These are phyloP conservation scores for Gynostemma pentaphyllum DNA, from an alignment of 306 rosid species.

Conservation along the genomic window DNA sequence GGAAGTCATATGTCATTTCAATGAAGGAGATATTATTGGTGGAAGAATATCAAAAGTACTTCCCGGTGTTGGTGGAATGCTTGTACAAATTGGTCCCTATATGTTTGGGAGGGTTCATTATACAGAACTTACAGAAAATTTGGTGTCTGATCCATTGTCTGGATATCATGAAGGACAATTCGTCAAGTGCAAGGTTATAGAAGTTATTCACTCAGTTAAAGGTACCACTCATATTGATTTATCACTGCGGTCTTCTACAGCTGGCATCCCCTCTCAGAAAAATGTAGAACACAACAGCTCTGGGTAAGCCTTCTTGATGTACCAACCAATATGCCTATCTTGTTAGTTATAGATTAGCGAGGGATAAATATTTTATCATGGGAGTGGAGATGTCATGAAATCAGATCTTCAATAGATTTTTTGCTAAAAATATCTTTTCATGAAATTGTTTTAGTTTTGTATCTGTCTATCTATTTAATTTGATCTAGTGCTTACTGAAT, in stretches of 20 bases:
- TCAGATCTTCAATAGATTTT: neutral
- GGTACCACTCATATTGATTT: slow-evolving; percentile 68
- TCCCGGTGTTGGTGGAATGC: slow-evolving; percentile 80
- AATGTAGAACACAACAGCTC: slow-evolving; percentile 17
- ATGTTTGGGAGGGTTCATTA: slow-evolving; percentile 71
- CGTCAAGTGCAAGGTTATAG: slow-evolving; percentile 72
- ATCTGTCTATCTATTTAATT: neutral
- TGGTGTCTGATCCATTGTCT: slow-evolving; percentile 64
- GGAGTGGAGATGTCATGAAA: neutral
- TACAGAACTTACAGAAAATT: slow-evolving; percentile 53
- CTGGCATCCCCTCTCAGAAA: slow-evolving; percentile 21
- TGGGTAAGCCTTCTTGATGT: slow-evolving; percentile 26
- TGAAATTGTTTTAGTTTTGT: too few species aligned
- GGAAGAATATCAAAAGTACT: slow-evolving; percentile 66
- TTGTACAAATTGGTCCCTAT: slow-evolving; percentile 64
- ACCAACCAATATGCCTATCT: neutral
- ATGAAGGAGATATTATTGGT: slow-evolving; percentile 55
- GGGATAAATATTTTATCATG: neutral
- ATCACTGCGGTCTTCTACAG: slow-evolving; percentile 45
- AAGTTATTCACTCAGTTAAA: slow-evolving; percentile 33
- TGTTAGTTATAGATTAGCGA: neutral
- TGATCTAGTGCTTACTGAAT: neutral
- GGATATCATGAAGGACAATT: slow-evolving; percentile 78
- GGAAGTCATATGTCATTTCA: slow-evolving; percentile 31
- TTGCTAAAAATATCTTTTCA: neutral